Evolutionary conservation across 805 yeast genomes (phyloP), one percentile per base, ranked within the genome.

Genomic region (Kregervanrija pseudodelftensis): DNA sequence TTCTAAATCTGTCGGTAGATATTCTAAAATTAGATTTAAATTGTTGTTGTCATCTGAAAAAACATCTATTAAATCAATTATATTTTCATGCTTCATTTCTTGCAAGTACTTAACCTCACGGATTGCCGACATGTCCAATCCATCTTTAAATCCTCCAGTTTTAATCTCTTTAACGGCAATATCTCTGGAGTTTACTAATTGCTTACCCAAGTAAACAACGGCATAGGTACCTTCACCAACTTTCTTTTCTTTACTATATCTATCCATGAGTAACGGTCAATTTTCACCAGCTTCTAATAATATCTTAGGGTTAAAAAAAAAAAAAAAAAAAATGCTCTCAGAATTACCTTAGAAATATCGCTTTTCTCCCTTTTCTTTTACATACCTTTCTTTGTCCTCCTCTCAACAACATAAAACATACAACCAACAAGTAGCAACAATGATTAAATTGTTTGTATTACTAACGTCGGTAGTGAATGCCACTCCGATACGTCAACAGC

Each of bases 181-280:
- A 42, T 73, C 70, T 43, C 90, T 65, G 5, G 62, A 66, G 30
- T 78, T 73, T 40, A 66, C 70, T 11, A 69, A 53, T 58, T 84
- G 84, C 36, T 73, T 78, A 2, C 98, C 98, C 12, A 90, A 71
- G 57, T 82, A 88, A 5, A 93, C 99, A 45, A 90, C 95, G 39
- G 99, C 99, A 68, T 91, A 93, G 0, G 99, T 93, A 65, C 99
- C 99, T 67, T 93, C 99, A 59, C 99, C 99, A 30, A 93, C 97
- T 60, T 89, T 90, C 52, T 77, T 80, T 45, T 89, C 96, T 49
- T 67, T 68, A 5, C 67, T 51, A 42, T 68, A 68, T 30, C 60
- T 52, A 3, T 52, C 55, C 1, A 55, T 36, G 28, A 22, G 28
- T 22, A 22, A 5, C 8, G 8, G 8, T 22, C 8, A 22, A 22